Conservation (phyloP, 2,329 filamentous ascomycete genomes). For the Verticillium nonalfalfae region DNA sequence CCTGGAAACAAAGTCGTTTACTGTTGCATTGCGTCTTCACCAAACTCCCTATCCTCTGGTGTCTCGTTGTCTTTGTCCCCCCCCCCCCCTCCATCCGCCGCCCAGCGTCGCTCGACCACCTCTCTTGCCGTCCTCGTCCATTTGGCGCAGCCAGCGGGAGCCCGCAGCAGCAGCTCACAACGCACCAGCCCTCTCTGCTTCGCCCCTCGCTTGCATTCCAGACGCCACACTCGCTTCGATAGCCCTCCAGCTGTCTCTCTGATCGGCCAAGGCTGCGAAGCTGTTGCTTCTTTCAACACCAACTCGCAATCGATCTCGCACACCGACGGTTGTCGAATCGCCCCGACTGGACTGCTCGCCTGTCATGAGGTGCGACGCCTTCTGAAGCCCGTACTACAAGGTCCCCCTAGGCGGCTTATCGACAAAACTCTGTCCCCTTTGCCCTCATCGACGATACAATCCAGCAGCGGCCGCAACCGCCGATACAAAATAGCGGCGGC, state of each 20-base stretch:
- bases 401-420: not conserved
- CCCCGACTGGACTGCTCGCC: not conserved
- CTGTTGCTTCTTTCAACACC: not conserved
- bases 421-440: not conserved
- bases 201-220: slow-evolving; percentile 1
- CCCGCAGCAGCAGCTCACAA: not conserved
- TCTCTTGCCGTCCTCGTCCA: not conserved
- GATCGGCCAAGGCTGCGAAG: not conserved
- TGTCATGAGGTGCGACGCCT: not conserved
- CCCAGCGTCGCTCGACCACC: not conserved
- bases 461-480: not conserved
- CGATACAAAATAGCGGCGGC: not conserved
- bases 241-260: not conserved
- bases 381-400: not conserved
- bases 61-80: not conserved
- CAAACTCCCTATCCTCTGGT: not conserved
- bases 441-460: not conserved
- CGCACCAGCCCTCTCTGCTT: not conserved
- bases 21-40: not conserved
- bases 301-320: not conserved
- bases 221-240: not conserved
- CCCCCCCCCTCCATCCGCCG: not conserved
- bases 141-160: not conserved
- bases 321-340: not conserved
- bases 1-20: not conserved